Percentiles rank a stretch among this genome's conserved stretches.
Conservation (phyloP, 768 basidiomycete genomes). For the Russula lepida region DNA sequence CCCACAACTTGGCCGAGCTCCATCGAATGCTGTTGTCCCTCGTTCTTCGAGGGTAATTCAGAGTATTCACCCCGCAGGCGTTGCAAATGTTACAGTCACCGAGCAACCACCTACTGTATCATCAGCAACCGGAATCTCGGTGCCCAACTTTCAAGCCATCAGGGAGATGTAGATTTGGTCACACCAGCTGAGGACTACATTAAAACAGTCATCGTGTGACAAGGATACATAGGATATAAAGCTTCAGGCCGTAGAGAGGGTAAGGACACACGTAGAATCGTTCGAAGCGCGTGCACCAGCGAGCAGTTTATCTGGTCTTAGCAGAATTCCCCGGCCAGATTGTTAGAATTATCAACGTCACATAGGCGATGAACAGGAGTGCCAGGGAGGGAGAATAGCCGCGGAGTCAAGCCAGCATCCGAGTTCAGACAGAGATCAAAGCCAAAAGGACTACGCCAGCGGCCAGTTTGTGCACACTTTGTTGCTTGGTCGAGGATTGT, state of each 20-base stretch:
- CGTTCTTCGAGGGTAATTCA: too few relatives aligned
- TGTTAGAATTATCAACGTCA: not conserved
- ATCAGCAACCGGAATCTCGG: too few relatives aligned
- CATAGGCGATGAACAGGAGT: slow-evolving; percentile 3
- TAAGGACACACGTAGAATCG: not conserved
- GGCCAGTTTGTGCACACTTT: slow-evolving; percentile 31
- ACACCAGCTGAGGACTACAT: slow-evolving; percentile 1
- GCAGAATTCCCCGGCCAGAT: not conserved
- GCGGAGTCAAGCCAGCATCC: slow-evolving; percentile 13
- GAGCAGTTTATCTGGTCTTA: slow-evolving; percentile 7
- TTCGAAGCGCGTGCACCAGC: not conserved
- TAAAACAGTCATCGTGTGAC: not conserved
- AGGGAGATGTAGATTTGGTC: not conserved
- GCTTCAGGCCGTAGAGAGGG: not conserved
- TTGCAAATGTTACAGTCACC: not conserved
- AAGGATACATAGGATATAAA: not conserved
- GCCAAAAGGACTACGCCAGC: slow-evolving; percentile 25
- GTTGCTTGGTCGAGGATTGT: slow-evolving; percentile 57
- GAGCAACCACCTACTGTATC: too few relatives aligned
- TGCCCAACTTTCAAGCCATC: not conserved
- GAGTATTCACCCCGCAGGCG: not conserved
- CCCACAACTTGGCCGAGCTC: not conserved
- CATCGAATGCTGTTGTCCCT: not conserved
- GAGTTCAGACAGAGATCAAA: slow-evolving; percentile 12
- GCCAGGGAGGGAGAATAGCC: slow-evolving; percentile 14